Evolutionary conservation across 768 basidiomycete species (phyloP).

Genomic region (Lentinula aciculospora): DNA sequence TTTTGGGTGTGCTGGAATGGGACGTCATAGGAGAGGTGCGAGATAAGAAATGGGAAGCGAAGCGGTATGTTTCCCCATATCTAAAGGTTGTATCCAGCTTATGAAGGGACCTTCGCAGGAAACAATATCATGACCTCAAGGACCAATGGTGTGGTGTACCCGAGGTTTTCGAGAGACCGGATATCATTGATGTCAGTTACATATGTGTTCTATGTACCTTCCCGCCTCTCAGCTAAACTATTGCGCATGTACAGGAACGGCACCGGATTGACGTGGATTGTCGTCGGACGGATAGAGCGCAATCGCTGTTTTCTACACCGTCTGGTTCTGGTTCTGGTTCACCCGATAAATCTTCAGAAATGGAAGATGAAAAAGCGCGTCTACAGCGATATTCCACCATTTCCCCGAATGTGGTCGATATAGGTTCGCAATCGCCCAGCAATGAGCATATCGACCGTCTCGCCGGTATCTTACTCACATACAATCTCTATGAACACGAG

Average conservation of each 20-base stretch:
- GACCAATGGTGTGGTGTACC: slow-evolving; percentile 79
- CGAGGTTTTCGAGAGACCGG: slow-evolving; percentile 75
- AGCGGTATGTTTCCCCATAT: slow-evolving; percentile 40
- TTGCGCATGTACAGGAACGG: slow-evolving; percentile 50
- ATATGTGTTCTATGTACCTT: too few relatives aligned
- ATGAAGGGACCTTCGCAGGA: slow-evolving; percentile 30
- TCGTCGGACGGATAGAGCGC: slow-evolving; percentile 91
- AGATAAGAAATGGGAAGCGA: slow-evolving; percentile 52
- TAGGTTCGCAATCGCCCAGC: slow-evolving; percentile 82
- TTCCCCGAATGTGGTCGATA: slow-evolving; percentile 65
- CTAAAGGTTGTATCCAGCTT: neutral
- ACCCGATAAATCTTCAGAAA: slow-evolving; percentile 20
- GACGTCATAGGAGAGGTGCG: slow-evolving; percentile 59
- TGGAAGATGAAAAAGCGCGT: slow-evolving; percentile 52
- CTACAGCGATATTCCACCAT: slow-evolving; percentile 62
- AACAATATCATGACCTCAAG: slow-evolving; percentile 67
- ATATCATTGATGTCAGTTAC: slow-evolving; percentile 74
- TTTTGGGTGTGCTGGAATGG: slow-evolving; percentile 86
- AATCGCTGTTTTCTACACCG: slow-evolving; percentile 70
- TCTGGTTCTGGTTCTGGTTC: slow-evolving; percentile 18
- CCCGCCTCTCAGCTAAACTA: slow-evolving; percentile 1
- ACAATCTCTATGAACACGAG: slow-evolving; percentile 85
- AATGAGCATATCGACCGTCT: slow-evolving; percentile 92
- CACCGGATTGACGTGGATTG: slow-evolving; percentile 97
- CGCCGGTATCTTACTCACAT: slow-evolving; percentile 81